These are phyloP conservation scores for Trichoderma asperelloides DNA, from an alignment of 495 filamentous ascomycete genomes.

Conservation along the genomic window DNA sequence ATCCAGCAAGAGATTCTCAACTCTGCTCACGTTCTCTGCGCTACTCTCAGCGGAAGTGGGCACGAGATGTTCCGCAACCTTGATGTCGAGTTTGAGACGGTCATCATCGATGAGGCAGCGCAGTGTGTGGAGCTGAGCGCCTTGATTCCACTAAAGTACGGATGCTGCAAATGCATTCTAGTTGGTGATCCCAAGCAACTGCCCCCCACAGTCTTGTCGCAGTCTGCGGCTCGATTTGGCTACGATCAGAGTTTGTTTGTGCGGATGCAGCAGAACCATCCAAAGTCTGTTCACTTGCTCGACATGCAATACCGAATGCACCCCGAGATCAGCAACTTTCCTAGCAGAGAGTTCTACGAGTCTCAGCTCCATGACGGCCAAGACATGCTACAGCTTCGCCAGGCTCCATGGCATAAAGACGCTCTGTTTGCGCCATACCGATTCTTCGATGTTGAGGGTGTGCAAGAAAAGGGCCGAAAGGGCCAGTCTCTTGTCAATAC, in stretches of 20 bases:
- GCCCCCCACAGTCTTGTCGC: slow-evolving; percentile 89
- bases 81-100: slow-evolving; percentile 94
- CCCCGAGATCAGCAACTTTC: slow-evolving; percentile 85
- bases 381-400: slow-evolving; percentile 66
- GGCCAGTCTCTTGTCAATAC: slow-evolving; percentile 87
- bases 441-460: slow-evolving; percentile 94
- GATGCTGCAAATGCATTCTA: slow-evolving; percentile 91
- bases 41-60: slow-evolving; percentile 88
- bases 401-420: slow-evolving; percentile 77
- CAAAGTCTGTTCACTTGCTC: slow-evolving; percentile 82
- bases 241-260: slow-evolving; percentile 98
- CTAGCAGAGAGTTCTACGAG: slow-evolving; percentile 87
- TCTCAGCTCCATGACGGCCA: slow-evolving; percentile 73
- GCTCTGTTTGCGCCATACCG: slow-evolving; percentile 78
- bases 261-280: slow-evolving; percentile 89
- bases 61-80: slow-evolving; percentile 96
- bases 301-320: slow-evolving; percentile 99
- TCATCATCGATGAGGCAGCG: slow-evolving; percentile 95
- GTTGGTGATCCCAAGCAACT: slow-evolving; percentile 97
- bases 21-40: slow-evolving; percentile 84
- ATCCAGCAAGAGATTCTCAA: slow-evolving; percentile 88
- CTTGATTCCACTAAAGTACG: slow-evolving; percentile 94
- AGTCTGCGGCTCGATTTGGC: slow-evolving; percentile 82
- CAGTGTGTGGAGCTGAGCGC: slow-evolving; percentile 97
- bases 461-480: slow-evolving; percentile 64